Base-by-base conservation (phyloP, 306 rosid genomes). In the Cicer judaicum region DNA sequence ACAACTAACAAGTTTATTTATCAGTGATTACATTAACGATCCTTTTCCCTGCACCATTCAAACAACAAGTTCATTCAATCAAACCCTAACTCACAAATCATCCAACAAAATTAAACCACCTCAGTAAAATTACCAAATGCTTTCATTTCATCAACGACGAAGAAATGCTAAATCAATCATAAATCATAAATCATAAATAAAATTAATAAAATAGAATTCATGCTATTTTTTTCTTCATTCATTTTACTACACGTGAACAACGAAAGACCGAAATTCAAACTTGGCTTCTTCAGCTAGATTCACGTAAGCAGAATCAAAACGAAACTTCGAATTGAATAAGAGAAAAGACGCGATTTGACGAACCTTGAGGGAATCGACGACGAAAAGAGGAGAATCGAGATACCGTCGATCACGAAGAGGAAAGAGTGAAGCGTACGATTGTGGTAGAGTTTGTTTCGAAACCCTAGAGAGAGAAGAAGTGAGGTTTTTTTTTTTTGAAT, bases 381-480 rank as follows among this genome's bases (percentile, higher is more conserved):
- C 41, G 52, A 57, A 72, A 66, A 40, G 55, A 55, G 38, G 41
- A 46, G 39, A 85, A 71, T 69, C 21, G 77, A 78, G 44, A 34
- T 52, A 47, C 16, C 61, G 46, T 67, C 75, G 84, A 82, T 77
- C 86, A 75, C 52, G 59, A 47, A 13, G 11, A 18, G 15, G 4
- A 7, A 38, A 15, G n/a, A 34, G 18, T 42, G 81, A 83, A 80
- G 85, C 84, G 88, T 82, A 56, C 5, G 69, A 74, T 59, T 54
- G 19, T 6, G 57, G 72, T 38, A 73, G 83, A 80, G 82, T 75
- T 69, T 49, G 80, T 34, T 62, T 16, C 68, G 85, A 81, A 86
- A 84, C 92, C 92, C 92, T 79, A 90, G 86, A 77, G 75, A 76
- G 89, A 78, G 79, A 64, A 49, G 42, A 68, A 78, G 80, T 73